Base-by-base conservation (phyloP, 805 yeast species). In the Suhomyces prunicola region DNA sequence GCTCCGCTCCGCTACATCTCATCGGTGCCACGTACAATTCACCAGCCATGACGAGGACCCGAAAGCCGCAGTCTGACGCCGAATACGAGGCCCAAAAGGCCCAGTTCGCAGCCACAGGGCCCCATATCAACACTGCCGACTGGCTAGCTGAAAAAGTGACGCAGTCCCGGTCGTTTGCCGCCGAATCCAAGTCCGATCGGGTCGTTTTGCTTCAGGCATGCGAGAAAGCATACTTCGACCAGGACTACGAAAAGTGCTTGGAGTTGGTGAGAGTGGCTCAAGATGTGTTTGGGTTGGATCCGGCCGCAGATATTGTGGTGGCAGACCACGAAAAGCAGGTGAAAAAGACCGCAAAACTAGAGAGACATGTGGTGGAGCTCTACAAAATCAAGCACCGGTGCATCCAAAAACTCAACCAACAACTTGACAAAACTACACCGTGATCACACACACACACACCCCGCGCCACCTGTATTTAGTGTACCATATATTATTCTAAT, bases 11-110 rank as follows among this genome's bases (percentile, higher is more conserved):
- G n/a, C n/a, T n/a, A n/a, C n/a, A n/a, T n/a, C 12, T 27, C 27
- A 26, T 26, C 27, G 27, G 9, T 2, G 27, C 7, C 7, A 7
- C 27, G 19, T 7, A 26, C 26, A 5, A 24, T 24, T 24, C 26
- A 24, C 26, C 7, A 24, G 26, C 26, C 26, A 52, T 52, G 55
- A 45, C 47, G 31, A 57, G 54, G 44, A 57, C 57, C 24, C 78
- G 97, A 42, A 89, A 87, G 60, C 85, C 84, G 0, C 97, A 90
- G 63, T 62, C 86, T 0, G 84, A 82, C 42, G 92, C 85, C 50
- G 87, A 81, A 52, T 90, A 71, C 57, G 69, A 63, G 33, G 62
- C 54, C 7, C 93, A 90, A 66, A 70, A 72, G 55, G 56, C 57
- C 2, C 80, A 77, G 60, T 90, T 83, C 62, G 68, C 67, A 56